Percentiles rank a stretch among this genome's conserved stretches.
phyloP scores from a whole-genome alignment of 1,139 yeast species.

The Kodamaea anthophila region DNA sequence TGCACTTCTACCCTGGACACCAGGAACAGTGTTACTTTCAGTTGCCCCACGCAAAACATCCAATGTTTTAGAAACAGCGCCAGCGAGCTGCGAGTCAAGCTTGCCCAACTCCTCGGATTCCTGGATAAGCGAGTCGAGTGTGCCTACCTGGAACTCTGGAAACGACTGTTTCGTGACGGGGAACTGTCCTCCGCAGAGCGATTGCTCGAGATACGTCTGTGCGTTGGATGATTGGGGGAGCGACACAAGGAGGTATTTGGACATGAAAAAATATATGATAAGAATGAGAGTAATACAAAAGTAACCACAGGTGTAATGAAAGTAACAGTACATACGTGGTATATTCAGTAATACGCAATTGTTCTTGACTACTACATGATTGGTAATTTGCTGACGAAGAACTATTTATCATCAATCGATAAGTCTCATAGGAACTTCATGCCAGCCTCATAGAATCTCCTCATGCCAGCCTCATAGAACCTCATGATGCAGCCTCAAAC shows the following conservation, averaged over 20 bases:
- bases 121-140: slow-evolving; percentile 83
- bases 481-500: too few species aligned
- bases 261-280: slow-evolving; percentile 4
- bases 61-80: slow-evolving; percentile 64
- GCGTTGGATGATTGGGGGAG: slow-evolving; percentile 47
- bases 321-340: too few species aligned
- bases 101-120: slow-evolving; percentile 86
- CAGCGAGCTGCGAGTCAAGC: slow-evolving; percentile 67
- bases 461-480: too few species aligned
- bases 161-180: slow-evolving; percentile 46
- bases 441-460: too few species aligned
- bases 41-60: slow-evolving; percentile 59
- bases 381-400: too few species aligned
- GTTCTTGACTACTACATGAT: too few species aligned
- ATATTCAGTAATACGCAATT: too few species aligned
- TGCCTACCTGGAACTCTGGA: slow-evolving; percentile 93
- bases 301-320: too few species aligned
- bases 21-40: slow-evolving; percentile 29
- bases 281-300: too few species aligned
- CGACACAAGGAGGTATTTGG: slow-evolving; percentile 44
- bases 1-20: slow-evolving; percentile 42
- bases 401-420: too few species aligned
- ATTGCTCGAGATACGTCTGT: slow-evolving; percentile 37
- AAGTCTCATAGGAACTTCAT: too few species aligned
- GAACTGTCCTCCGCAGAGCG: slow-evolving; percentile 38